phyloP scores from a whole-genome alignment of 2,329 filamentous ascomycete genomes.

The Colletotrichum sidae region DNA sequence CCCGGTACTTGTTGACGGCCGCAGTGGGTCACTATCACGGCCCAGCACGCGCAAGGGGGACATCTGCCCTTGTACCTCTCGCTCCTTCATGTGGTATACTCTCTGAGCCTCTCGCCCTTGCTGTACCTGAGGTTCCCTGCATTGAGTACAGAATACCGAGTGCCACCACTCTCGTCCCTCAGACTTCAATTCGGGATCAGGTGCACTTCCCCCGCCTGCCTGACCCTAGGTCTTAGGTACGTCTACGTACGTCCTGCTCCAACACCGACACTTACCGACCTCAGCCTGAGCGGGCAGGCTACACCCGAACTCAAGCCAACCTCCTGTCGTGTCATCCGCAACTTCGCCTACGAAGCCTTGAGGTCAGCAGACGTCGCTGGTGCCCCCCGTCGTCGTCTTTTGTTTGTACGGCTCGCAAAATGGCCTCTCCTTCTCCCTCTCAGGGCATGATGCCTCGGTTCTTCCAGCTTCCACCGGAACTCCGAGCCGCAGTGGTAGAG shows the following conservation, averaged over 20 bases:
- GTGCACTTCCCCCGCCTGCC: slow-evolving; percentile 25
- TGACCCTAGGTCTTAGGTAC: background rate
- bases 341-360: slow-evolving; percentile 24
- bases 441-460: slow-evolving; percentile 29
- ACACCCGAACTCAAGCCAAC: slow-evolving; percentile 35
- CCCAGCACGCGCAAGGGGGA: slow-evolving; percentile 1
- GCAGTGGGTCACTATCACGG: slow-evolving; percentile 15
- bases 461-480: slow-evolving; percentile 31
- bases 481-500: slow-evolving; percentile 33
- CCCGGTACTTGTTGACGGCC: slow-evolving; percentile 17
- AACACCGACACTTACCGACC: slow-evolving; percentile 36
- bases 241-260: background rate
- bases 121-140: no score
- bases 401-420: slow-evolving; percentile 15
- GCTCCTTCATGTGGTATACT: no score
- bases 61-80: slow-evolving; percentile 7
- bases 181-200: slow-evolving; percentile 16
- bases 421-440: slow-evolving; percentile 13
- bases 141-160: no score
- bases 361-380: slow-evolving; percentile 10
- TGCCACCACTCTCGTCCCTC: no score
- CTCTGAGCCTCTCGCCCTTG: no score
- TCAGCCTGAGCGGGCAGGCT: slow-evolving; percentile 31
- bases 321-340: slow-evolving; percentile 35
- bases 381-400: slow-evolving; percentile 3